These are phyloP conservation scores for Panaeolus cyanescens DNA, from an alignment of 768 basidiomycete genomes.

Conservation along the genomic window DNA sequence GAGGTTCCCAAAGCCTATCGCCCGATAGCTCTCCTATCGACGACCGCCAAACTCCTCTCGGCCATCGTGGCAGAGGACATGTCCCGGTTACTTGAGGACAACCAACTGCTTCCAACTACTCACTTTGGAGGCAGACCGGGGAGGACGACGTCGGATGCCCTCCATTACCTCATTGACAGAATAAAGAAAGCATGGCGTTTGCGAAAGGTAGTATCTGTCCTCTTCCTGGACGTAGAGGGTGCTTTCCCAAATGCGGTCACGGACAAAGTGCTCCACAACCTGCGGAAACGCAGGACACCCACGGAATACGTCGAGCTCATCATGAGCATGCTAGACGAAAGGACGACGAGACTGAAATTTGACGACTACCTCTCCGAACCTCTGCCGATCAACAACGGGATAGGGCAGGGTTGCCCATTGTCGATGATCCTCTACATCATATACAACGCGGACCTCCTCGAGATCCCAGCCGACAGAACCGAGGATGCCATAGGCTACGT, in stretches of 20 bases:
- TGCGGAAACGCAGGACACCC: slow-evolving; percentile 25
- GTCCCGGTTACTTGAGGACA: background rate
- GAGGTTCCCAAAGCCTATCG: slow-evolving; percentile 23
- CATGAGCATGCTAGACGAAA: slow-evolving; percentile 15
- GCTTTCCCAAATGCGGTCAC: too few relatives aligned
- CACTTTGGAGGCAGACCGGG: slow-evolving; percentile 4
- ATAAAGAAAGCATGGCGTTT: slow-evolving; percentile 39
- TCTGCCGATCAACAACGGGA: slow-evolving; percentile 8
- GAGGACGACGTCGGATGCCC: slow-evolving; percentile 25
- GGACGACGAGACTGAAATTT: slow-evolving; percentile 4
- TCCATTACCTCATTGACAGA: slow-evolving; percentile 30
- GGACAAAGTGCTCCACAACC: slow-evolving; percentile 26
- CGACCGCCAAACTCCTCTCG: slow-evolving; percentile 13
- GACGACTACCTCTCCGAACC: slow-evolving; percentile 6
- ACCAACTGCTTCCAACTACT: background rate
- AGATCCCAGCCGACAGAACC: slow-evolving; percentile 1
- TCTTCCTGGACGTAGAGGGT: slow-evolving; percentile 42
- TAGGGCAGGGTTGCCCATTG: slow-evolving; percentile 15
- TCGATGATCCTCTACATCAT: slow-evolving; percentile 18
- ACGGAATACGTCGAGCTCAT: slow-evolving; percentile 15
- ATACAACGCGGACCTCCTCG: too few relatives aligned
- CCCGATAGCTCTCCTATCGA: slow-evolving; percentile 25
- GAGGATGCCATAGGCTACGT: slow-evolving; percentile 20
- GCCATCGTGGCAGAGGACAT: slow-evolving; percentile 3
- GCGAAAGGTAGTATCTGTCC: slow-evolving; percentile 29